phyloP scores from a whole-genome alignment of 2,329 filamentous ascomycete species.

The Venturia carpophila region DNA sequence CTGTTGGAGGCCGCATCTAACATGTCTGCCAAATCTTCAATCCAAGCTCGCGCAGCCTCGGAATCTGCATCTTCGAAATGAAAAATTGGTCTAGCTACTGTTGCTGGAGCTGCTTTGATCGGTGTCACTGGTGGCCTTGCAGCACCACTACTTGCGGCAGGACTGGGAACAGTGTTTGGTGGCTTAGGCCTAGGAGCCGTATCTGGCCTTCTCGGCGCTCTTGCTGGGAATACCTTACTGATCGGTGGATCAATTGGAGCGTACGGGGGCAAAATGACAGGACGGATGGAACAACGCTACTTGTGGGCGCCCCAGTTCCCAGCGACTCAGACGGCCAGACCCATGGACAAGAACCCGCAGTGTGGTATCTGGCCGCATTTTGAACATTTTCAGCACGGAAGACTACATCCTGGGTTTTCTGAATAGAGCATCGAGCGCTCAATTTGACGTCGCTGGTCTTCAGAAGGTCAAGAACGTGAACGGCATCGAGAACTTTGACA shows the following conservation, averaged over 20 bases:
- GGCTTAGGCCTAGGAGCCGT: slow-evolving; percentile 19
- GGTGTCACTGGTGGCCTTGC: slow-evolving; percentile 20
- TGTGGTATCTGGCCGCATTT: slow-evolving; percentile 17
- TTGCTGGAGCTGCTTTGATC: slow-evolving; percentile 19
- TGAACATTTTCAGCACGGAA: slow-evolving; percentile 18
- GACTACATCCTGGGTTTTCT: slow-evolving; percentile 19
- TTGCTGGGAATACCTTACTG: slow-evolving; percentile 18
- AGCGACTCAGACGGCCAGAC: slow-evolving; percentile 5
- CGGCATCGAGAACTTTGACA: slow-evolving; percentile 55
- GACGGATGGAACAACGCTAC: slow-evolving; percentile 17
- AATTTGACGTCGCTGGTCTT: slow-evolving; percentile 18
- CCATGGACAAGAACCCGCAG: slow-evolving; percentile 15
- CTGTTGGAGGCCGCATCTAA: slow-evolving; percentile 20
- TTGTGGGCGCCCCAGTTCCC: slow-evolving; percentile 18
- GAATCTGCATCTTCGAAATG: slow-evolving; percentile 10
- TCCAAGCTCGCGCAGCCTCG: slow-evolving; percentile 6
- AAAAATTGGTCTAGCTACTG: slow-evolving; percentile 20
- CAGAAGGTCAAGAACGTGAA: slow-evolving; percentile 34
- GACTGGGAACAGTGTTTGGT: slow-evolving; percentile 17
- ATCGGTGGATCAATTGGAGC: slow-evolving; percentile 19
- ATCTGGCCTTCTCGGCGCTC: slow-evolving; percentile 17
- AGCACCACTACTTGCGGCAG: slow-evolving; percentile 19
- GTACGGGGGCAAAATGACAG: slow-evolving; percentile 20
- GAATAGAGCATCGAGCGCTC: slow-evolving; percentile 16
- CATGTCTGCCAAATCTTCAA: slow-evolving; percentile 3